Percentiles rank a stretch among this genome's conserved stretches.
phyloP scores from a whole-genome alignment of 2,329 filamentous ascomycete genomes.

The Microcyclospora tardicrescens region DNA sequence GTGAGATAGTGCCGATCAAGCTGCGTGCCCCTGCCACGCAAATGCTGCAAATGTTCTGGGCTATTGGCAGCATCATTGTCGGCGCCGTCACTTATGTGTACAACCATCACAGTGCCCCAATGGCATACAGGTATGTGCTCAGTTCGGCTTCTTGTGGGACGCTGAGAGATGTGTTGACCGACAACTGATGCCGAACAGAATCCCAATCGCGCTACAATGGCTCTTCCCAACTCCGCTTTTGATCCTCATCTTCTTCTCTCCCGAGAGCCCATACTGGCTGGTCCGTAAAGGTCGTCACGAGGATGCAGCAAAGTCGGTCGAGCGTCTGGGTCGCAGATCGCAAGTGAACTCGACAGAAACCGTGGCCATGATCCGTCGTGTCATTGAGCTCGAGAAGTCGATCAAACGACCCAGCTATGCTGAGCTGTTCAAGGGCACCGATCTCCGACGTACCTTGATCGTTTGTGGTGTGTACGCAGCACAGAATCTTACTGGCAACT shows the following conservation, averaged over 20 bases:
- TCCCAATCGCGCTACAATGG: conserved; percentile 46
- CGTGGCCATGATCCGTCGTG: conserved; percentile 48
- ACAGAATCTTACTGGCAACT: conserved; percentile 49
- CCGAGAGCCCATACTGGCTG: conserved; percentile 44
- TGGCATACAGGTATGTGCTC: conserved; percentile 33
- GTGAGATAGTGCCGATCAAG: conserved; percentile 47
- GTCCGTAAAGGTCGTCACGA: conserved; percentile 36
- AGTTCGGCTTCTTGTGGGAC: neutral
- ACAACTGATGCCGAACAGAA: conserved; percentile 20
- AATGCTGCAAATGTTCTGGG: conserved; percentile 56
- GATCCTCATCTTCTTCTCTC: conserved; percentile 39
- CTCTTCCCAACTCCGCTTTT: conserved; percentile 44
- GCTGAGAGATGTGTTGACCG: conserved; percentile 5
- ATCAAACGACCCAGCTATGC: conserved; percentile 35
- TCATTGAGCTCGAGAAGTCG: conserved; percentile 41
- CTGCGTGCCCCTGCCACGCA: conserved; percentile 46
- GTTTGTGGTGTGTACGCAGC: conserved; percentile 45
- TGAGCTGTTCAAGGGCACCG: conserved; percentile 44
- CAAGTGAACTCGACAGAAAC: conserved; percentile 30
- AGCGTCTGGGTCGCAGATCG: conserved; percentile 36
- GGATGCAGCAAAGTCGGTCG: conserved; percentile 34
- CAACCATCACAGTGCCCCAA: conserved; percentile 23
- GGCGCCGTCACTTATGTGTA: conserved; percentile 44
- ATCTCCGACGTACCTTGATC: conserved; percentile 42
- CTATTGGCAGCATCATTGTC: conserved; percentile 49